Conservation (phyloP, 179 eudicot species). For the Drosera spatulata region DNA sequence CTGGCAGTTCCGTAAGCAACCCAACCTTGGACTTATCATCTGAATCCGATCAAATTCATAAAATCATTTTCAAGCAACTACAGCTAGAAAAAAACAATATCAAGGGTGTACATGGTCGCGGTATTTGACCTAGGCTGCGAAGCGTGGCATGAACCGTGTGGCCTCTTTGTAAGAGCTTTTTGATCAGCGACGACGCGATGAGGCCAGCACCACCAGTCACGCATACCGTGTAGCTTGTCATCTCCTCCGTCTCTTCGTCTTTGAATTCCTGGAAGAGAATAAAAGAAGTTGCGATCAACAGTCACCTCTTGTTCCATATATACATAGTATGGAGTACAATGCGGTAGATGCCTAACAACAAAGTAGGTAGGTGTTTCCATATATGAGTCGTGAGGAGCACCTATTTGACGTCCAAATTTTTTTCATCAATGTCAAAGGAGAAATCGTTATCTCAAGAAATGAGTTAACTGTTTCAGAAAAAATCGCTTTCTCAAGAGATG, state of each 20-base stretch:
- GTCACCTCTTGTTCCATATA: no score
- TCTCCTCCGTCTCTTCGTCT: not conserved
- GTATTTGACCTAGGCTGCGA: constrained; percentile 19
- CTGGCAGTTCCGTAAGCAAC: constrained; percentile 19
- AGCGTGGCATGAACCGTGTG: constrained; percentile 50
- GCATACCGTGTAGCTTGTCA: constrained; percentile 17
- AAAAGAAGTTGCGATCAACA: no score
- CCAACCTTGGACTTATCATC: constrained; percentile 36
- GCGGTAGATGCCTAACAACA: no score
- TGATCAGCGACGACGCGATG: constrained; percentile 36
- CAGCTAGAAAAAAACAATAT: not conserved
- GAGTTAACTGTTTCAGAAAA: no score
- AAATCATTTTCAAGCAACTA: not conserved
- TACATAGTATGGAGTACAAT: no score
- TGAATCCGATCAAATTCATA: constrained; percentile 3
- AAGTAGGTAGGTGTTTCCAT: no score
- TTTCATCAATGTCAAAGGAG: no score
- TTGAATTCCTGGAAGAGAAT: no score
- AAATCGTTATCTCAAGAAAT: no score
- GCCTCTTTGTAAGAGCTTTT: constrained; percentile 31
- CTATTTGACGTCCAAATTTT: no score
- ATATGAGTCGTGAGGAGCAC: no score
- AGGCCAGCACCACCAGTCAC: constrained; percentile 50
- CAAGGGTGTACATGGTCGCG: not conserved
- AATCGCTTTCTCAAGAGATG: no score